Percentiles rank a stretch among this genome's conserved stretches.
Evolutionary conservation across 768 basidiomycete species (phyloP).

Genomic region (Phlegmacium glaucopus): DNA sequence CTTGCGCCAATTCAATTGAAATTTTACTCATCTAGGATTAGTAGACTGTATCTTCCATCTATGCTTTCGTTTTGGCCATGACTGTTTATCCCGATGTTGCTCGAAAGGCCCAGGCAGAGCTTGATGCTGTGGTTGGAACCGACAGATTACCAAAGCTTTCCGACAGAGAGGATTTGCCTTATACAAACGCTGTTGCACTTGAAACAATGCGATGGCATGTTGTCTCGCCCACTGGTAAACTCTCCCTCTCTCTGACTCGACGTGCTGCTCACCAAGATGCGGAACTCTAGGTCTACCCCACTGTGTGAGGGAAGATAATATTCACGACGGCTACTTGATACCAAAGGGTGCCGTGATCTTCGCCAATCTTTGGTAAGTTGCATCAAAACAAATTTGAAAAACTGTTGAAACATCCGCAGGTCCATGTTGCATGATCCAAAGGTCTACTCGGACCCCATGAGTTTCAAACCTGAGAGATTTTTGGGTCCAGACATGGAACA

Average conservation of each 20-base stretch:
- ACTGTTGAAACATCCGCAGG: slow-evolving; percentile 20
- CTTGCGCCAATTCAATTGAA: not conserved
- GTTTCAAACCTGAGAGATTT: slow-evolving; percentile 47
- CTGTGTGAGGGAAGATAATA: slow-evolving; percentile 50
- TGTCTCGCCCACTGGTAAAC: no score
- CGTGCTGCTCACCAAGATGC: slow-evolving; percentile 28
- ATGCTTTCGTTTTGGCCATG: slow-evolving; percentile 39
- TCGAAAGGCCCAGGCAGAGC: no score
- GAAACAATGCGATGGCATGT: no score
- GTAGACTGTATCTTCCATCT: slow-evolving; percentile 37
- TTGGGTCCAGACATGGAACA: slow-evolving; percentile 35
- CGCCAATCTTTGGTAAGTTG: slow-evolving; percentile 27
- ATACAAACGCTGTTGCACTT: no score
- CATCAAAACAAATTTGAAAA: not conserved
- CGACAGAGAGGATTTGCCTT: no score
- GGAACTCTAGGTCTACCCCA: slow-evolving; percentile 44
- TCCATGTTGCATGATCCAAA: slow-evolving; percentile 39
- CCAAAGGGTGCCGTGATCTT: slow-evolving; percentile 54
- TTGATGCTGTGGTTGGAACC: no score
- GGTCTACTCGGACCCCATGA: slow-evolving; percentile 33
- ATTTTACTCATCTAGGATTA: not conserved
- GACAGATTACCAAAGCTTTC: no score
- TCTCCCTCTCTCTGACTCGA: slow-evolving; percentile 31
- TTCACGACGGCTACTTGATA: slow-evolving; percentile 58
- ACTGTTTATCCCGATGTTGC: slow-evolving; percentile 34